These are phyloP conservation scores for Leptomonas seymouri DNA, from an alignment of 208 protist genomes.

Conservation along the genomic window DNA sequence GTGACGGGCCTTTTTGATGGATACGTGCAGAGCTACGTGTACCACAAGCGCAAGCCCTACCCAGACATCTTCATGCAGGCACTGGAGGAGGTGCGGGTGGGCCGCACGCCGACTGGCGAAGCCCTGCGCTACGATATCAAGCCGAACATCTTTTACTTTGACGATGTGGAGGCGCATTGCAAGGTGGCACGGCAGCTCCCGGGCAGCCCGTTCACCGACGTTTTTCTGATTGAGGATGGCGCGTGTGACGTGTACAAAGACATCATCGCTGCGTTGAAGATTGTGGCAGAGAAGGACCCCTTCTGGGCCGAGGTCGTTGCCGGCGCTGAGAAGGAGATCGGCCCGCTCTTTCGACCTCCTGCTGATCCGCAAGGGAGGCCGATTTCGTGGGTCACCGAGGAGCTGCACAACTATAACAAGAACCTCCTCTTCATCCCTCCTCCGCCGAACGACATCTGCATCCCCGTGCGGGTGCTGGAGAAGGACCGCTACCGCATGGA, in stretches of 20 bases:
- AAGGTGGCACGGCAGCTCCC: constrained; percentile 57
- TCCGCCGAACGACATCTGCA: constrained; percentile 51
- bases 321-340: constrained; percentile 65
- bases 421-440: constrained; percentile 75
- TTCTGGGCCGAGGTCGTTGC: constrained; percentile 68
- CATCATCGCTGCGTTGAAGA: constrained; percentile 55
- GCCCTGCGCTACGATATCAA: constrained; percentile 65
- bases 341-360: constrained; percentile 57
- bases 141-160: constrained; percentile 83
- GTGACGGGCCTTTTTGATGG: constrained; percentile 79
- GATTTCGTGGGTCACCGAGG: constrained; percentile 71
- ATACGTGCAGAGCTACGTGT: constrained; percentile 72
- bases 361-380: constrained; percentile 38
- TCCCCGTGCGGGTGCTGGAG: constrained; percentile 34
- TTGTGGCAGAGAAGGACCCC: constrained; percentile 60
- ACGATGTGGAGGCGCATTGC: constrained; percentile 67
- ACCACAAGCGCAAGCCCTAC: constrained; percentile 81
- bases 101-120: constrained; percentile 58
- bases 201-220: constrained; percentile 66
- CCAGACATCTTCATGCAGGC: constrained; percentile 79
- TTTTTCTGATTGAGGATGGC: constrained; percentile 69
- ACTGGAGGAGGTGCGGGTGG: constrained; percentile 48
- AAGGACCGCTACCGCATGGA: constrained; percentile 56
- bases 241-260: constrained; percentile 72
- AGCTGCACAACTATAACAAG: constrained; percentile 73